phyloP scores from a whole-genome alignment of 768 basidiomycete genomes.

The Cubamyces sp. region DNA sequence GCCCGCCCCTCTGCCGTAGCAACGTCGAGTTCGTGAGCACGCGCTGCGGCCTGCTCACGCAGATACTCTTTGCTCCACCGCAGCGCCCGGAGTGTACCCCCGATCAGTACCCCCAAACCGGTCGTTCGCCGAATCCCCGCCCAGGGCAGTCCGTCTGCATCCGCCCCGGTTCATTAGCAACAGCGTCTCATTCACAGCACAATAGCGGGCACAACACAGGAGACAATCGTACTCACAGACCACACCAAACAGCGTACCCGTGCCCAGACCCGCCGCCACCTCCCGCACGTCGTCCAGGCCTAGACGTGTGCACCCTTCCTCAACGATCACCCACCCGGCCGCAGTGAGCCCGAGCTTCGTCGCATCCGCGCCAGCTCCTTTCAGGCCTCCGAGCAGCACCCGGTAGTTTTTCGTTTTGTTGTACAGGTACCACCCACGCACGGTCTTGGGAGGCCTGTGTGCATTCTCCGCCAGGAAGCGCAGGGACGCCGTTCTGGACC shows the following conservation, averaged over 20 bases:
- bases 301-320: slow-evolving; percentile 46
- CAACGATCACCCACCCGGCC: slow-evolving; percentile 51
- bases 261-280: slow-evolving; percentile 67
- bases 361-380: slow-evolving; percentile 64
- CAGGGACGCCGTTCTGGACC: slow-evolving; percentile 69
- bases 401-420: slow-evolving; percentile 95
- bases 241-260: slow-evolving; percentile 58
- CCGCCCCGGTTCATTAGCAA: slow-evolving; percentile 7
- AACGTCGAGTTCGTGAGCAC: slow-evolving; percentile 28
- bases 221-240: slow-evolving; percentile 47
- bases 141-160: slow-evolving; percentile 62
- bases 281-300: slow-evolving; percentile 50
- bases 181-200: slow-evolving; percentile 2
- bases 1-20: slow-evolving; percentile 28
- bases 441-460: slow-evolving; percentile 81
- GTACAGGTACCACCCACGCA: slow-evolving; percentile 95
- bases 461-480: slow-evolving; percentile 93
- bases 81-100: slow-evolving; percentile 51
- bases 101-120: slow-evolving; percentile 60
- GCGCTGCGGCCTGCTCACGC: slow-evolving; percentile 31
- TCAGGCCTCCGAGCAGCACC: slow-evolving; percentile 73
- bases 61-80: slow-evolving; percentile 36
- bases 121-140: slow-evolving; percentile 50
- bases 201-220: neutral
- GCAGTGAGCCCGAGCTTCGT: slow-evolving; percentile 51